Evolutionary conservation across 139 green algal genomes (phyloP).

Genomic region (Pseudopediastrum boryanum): DNA sequence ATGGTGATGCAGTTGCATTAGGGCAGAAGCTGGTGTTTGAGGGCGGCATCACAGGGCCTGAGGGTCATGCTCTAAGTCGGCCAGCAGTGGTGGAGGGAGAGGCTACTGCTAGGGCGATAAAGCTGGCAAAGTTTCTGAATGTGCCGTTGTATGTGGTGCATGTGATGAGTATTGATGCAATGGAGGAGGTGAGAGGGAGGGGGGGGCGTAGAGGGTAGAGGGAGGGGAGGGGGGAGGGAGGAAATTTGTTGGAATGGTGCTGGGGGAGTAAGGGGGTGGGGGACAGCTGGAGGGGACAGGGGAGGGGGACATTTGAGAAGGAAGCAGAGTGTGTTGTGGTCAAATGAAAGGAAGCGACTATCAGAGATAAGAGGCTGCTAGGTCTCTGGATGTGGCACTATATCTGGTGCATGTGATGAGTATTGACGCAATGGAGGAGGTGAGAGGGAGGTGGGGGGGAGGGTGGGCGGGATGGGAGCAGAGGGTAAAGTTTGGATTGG

Average conservation of each 20-base stretch:
- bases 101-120: slow-evolving; percentile 86
- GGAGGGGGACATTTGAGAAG: no score
- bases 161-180: slow-evolving; percentile 90
- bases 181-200: slow-evolving; percentile 81
- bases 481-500: no score
- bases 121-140: slow-evolving; percentile 79
- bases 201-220: not conserved
- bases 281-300: no score
- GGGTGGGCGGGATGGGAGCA: no score
- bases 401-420: slow-evolving; percentile 99
- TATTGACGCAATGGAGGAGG: slow-evolving; percentile 83
- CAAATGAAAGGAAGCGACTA: no score
- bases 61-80: slow-evolving; percentile 89
- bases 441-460: no score
- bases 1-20: slow-evolving; percentile 86
- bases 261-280: not conserved
- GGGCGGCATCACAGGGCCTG: slow-evolving; percentile 78
- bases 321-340: no score
- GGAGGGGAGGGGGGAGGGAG: not conserved
- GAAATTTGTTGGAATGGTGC: no score
- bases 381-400: slow-evolving; percentile 81
- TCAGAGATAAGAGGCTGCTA: no score
- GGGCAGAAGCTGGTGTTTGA: slow-evolving; percentile 72
- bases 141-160: slow-evolving; percentile 97
- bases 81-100: slow-evolving; percentile 88